Evolutionary conservation across 2,329 filamentous ascomycete species (phyloP), one percentile per base, ranked within the genome.

Genomic region (Hansfordia pulvinata): DNA sequence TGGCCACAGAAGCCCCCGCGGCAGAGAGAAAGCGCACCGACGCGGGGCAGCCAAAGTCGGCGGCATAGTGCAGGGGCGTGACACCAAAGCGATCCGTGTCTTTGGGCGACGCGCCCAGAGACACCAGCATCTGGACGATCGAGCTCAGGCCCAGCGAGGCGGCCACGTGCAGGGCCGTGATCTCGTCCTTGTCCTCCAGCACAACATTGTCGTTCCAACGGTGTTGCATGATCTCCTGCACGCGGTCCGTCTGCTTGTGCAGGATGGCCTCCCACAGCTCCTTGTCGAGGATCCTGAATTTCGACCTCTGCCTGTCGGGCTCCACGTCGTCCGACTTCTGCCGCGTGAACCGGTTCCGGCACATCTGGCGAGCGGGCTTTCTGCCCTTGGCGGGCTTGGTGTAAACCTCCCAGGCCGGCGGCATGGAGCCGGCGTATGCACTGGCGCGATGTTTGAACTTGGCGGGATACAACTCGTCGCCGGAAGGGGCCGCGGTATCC

Each of bases 41-140:
- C 11, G 12, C 19, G 5, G 29, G 14, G 12, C 32, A 34, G 15
- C 32, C 32, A 22, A 34, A 32, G 12, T 34, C 32, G 12, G 32
- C 32, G n/a, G 32, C 32, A 13, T 31, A 34, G 21, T 34, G 32
- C 20, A 34, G 19, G 10, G 32, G 26, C 17, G 32, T 34, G 7
- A 22, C 17, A 5, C 26, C 27, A n/a, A 23, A 29, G 8, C 24
- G 26, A 17, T 34, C 32, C 19, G 15, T 3, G 13, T 14, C 21
- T 6, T 34, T 34, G 12, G 29, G 26, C 10, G 20, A 31, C 10
- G 32, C 32, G 3, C 32, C 32, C 4, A 27, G 10, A 8, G 26
- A 21, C 10, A 32, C 16, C 3, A 34, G 26, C 3, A 27, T 29
- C 19, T 34, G 27, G 11, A 34, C 32, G 11, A 34, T 29, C 16